Evolutionary conservation across 2,329 filamentous ascomycete genomes (phyloP).

Genomic region (Colletotrichum lindemuthianum): DNA sequence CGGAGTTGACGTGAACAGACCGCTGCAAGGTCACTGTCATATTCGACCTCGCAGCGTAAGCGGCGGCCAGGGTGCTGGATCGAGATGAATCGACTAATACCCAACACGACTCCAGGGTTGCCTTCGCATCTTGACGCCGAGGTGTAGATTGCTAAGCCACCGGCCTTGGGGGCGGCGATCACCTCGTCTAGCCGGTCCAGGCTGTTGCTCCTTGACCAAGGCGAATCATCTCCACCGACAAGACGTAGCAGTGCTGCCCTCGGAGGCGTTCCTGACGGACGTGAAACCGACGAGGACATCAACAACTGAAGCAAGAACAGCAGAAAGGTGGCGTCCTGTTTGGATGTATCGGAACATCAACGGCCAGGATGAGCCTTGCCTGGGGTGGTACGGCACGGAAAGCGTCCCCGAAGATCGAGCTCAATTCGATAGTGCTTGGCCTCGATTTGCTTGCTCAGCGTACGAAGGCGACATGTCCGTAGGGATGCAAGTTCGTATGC

Average conservation of each 20-base stretch:
- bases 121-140: slow-evolving; percentile 22
- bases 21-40: slow-evolving; percentile 15
- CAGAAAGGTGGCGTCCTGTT: slow-evolving; percentile 1
- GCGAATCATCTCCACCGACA: neutral
- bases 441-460: no score
- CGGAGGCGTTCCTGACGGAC: slow-evolving; percentile 25
- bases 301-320: slow-evolving; percentile 6
- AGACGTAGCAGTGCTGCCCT: neutral
- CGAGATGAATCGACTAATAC: slow-evolving; percentile 30
- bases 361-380: slow-evolving; percentile 14
- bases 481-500: slow-evolving; percentile 13
- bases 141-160: slow-evolving; percentile 15
- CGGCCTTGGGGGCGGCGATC: slow-evolving; percentile 29
- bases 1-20: slow-evolving; percentile 26
- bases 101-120: slow-evolving; percentile 17
- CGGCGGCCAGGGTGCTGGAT: slow-evolving; percentile 24
- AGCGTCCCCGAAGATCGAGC: slow-evolving; percentile 9
- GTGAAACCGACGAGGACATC: slow-evolving; percentile 13
- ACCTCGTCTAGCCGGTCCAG: slow-evolving; percentile 1
- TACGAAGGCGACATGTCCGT: neutral
- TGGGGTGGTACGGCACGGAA: slow-evolving; percentile 10
- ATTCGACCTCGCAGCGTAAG: slow-evolving; percentile 17
- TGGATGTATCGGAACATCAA: neutral
- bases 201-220: neutral
- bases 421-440: no score